These are phyloP conservation scores for Pseudodiploospora longispora DNA, from an alignment of 2,329 filamentous ascomycete genomes.

Conservation along the genomic window DNA sequence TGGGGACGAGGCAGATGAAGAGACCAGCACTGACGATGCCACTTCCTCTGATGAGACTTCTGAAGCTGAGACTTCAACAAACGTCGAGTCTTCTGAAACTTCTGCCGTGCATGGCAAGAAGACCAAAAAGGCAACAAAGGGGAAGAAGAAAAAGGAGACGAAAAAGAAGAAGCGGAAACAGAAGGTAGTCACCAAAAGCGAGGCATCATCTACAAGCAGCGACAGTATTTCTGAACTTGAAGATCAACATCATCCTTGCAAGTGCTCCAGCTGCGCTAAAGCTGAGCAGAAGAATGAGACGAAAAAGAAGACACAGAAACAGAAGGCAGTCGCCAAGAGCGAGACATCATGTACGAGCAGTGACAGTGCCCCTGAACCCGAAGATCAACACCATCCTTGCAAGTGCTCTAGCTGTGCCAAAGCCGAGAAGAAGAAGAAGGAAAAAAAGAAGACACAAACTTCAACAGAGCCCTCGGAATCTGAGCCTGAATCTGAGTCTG, in stretches of 20 bases:
- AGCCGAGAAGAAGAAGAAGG: conserved; percentile 6
- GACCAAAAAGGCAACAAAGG: conserved; percentile 11
- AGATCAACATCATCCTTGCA: conserved; percentile 11
- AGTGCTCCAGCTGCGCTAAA: conserved; percentile 17
- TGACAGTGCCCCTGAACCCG: background rate
- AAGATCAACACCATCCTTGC: conserved; percentile 10
- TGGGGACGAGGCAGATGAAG: conserved; percentile 2
- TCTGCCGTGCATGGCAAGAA: background rate
- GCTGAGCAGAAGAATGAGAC: conserved; percentile 5
- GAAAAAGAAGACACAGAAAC: conserved; percentile 14
- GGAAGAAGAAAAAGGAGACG: conserved; percentile 6
- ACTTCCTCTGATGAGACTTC: conserved; percentile 14
- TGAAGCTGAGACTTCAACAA: conserved; percentile 1
- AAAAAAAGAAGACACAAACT: conserved; percentile 3
- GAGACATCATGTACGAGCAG: background rate
- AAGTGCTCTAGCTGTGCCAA: conserved; percentile 17
- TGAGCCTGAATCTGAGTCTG: conserved; percentile 11
- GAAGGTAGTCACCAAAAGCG: too few relatives aligned
- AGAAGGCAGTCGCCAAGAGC: conserved; percentile 7
- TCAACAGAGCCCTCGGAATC: conserved; percentile 10
- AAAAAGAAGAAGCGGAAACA: background rate
- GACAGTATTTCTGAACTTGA: background rate
- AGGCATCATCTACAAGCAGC: background rate
- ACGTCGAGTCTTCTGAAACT: conserved; percentile 1
- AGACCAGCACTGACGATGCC: conserved; percentile 5